Conservation (phyloP, 768 basidiomycete species). For the Suillus discolor region DNA sequence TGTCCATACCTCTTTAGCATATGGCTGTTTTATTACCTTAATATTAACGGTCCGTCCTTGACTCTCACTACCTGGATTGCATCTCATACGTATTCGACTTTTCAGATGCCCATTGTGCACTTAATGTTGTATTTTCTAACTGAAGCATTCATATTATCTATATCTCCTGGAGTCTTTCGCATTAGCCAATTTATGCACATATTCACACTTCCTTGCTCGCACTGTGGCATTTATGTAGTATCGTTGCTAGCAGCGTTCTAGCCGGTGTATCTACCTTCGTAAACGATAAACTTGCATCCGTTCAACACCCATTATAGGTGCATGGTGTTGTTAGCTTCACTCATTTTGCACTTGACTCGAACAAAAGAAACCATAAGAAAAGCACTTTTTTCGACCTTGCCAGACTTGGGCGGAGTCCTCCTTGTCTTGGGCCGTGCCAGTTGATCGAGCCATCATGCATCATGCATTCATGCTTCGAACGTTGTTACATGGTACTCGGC, state of each 20-base stretch:
- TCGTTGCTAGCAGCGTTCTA: not conserved
- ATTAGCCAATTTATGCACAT: slow-evolving; percentile 6
- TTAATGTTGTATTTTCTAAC: slow-evolving; percentile 10
- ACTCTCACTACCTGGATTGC: not conserved
- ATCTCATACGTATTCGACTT: not conserved
- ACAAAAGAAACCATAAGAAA: not conserved
- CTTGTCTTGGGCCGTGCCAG: not conserved
- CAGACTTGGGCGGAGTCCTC: too few species aligned
- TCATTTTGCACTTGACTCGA: not conserved
- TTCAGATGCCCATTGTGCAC: slow-evolving; percentile 4
- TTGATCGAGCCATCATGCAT: not conserved
- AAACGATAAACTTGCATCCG: not conserved
- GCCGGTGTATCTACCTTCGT: slow-evolving; percentile 1
- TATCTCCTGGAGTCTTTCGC: slow-evolving; percentile 7
- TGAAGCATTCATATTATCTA: slow-evolving; percentile 4
- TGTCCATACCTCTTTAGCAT: slow-evolving; percentile 40
- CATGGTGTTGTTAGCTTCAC: not conserved
- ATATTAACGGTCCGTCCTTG: not conserved
- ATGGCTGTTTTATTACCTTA: slow-evolving; percentile 9
- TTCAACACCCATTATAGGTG: not conserved
- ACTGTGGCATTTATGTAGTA: not conserved
- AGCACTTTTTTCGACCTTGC: not conserved
- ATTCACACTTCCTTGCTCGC: not conserved
- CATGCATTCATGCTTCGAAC: too few species aligned
- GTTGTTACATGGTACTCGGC: too few species aligned